These are phyloP conservation scores for Amylostereum chailletii DNA, from an alignment of 1,284 basidiomycete genomes.

Conservation along the genomic window DNA sequence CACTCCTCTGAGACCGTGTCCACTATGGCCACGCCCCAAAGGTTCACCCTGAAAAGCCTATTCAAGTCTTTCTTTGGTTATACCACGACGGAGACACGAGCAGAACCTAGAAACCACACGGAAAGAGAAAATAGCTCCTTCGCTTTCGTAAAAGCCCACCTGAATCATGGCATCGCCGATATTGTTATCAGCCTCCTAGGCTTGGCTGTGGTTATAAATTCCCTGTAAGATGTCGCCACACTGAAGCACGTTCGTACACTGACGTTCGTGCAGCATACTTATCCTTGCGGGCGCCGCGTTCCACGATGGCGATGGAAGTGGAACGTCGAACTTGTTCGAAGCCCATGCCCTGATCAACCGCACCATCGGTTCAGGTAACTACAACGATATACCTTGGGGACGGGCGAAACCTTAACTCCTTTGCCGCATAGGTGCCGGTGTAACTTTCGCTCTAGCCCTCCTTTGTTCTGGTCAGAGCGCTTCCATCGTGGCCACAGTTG, in stretches of 20 bases:
- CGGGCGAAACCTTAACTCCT: not conserved
- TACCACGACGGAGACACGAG: conserved; percentile 5
- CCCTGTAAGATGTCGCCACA: conserved; percentile 20
- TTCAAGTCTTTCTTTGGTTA: not conserved
- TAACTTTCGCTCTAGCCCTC: conserved; percentile 81
- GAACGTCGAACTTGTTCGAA: conserved; percentile 72
- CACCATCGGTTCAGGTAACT: conserved; percentile 60
- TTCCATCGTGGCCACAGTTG: conserved; percentile 86
- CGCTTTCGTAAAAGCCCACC: conserved; percentile 61
- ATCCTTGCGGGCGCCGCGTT: conserved; percentile 69
- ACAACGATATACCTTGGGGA: too few relatives aligned
- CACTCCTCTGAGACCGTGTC: not conserved
- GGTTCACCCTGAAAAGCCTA: not conserved
- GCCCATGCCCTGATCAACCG: conserved; percentile 67
- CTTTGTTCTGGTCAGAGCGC: conserved; percentile 88
- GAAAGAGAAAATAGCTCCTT: conserved; percentile 55
- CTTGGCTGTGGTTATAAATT: conserved; percentile 83
- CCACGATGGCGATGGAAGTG: conserved; percentile 41
- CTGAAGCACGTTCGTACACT: not conserved
- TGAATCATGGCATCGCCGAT: conserved; percentile 67
- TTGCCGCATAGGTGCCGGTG: conserved; percentile 55
- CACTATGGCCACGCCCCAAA: not conserved
- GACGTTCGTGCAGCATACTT: conserved; percentile 41
- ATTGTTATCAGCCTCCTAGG: conserved; percentile 57
- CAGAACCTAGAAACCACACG: conserved; percentile 17